Evolutionary conservation across 192 early-diverging fungal genomes (phyloP), one percentile per base, ranked within the genome.

Genomic region (Coemansia sp.): DNA sequence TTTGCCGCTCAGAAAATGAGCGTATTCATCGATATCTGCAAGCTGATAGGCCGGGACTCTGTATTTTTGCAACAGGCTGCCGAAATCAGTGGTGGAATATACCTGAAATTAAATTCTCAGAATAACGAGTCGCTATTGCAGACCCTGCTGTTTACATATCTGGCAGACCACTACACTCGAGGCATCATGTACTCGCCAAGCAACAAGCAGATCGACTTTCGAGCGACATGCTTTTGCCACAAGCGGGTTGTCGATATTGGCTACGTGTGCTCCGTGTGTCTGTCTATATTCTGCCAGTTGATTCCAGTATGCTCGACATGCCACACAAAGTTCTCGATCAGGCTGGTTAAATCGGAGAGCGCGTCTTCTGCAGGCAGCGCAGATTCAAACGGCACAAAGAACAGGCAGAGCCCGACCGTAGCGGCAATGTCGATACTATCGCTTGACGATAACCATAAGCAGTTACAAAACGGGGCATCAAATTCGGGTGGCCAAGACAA

Each of bases 191-290:
- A 79, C 27, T 60, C 91, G 17, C 92, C 92, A 0, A 78, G 78
- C 17, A 84, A 88, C 40, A 84, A 87, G 46, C 74, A 87, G 29
- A 87, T 97, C 0, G 93, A 99, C 68, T 99, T 94, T 58, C 65
- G 93, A 10, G 89, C 97, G 6, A 87, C 92, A 0, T 99, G 97
- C 60, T 99, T 99, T 46, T 99, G 97, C 64, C 97, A 99, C 71
- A 93, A 92, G 58, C 83, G 80, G 38, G 86, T 92, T 30, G 85
- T 97, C 11, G 90, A 93, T 57, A 81, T 96, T 54, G 97, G 93
- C 0, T 97, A 81, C 72, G 97, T 99, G n/a, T 99, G 97, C 62
- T 95, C 93, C 1, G 95, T 97, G 10, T 99, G 97, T 58, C 64
- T 99, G 23, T 94, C 97, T 14, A 95, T 88, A 50, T 88, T 88